These are phyloP conservation scores for Fragosphaeria purpurea DNA, from an alignment of 2,329 filamentous ascomycete genomes.

Conservation along the genomic window DNA sequence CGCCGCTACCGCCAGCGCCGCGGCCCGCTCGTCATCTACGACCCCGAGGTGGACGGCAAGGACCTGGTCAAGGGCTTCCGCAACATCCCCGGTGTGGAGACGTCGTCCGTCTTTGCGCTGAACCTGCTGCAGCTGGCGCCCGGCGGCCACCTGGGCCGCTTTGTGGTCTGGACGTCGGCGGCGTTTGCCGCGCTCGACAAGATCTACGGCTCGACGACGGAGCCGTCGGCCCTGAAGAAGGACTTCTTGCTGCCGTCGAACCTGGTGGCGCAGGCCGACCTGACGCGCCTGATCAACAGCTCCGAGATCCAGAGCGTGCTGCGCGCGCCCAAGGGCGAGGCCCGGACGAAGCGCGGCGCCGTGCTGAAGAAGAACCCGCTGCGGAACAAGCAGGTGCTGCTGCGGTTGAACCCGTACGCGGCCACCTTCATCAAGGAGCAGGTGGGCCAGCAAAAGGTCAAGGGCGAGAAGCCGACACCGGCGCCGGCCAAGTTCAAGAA, in stretches of 20 bases:
- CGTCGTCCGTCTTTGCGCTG: conserved; percentile 80
- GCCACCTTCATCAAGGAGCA: conserved; percentile 80
- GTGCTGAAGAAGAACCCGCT: conserved; percentile 99
- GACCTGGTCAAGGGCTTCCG: conserved; percentile 90
- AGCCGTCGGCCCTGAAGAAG: conserved; percentile 89
- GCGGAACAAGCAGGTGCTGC: conserved; percentile 95
- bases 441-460: conserved; percentile 57
- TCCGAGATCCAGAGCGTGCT: conserved; percentile 96
- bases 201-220: conserved; percentile 91
- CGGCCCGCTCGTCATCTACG: conserved; percentile 95
- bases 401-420: conserved; percentile 98
- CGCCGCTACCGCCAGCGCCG: conserved; percentile 96
- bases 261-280: conserved; percentile 87
- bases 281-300: conserved; percentile 97
- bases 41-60: conserved; percentile 90
- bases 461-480: conserved; percentile 16
- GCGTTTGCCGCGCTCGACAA: conserved; percentile 94
- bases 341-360: conserved; percentile 76
- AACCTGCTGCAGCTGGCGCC: conserved; percentile 99
- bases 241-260: conserved; percentile 96
- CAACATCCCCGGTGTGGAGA: conserved; percentile 98
- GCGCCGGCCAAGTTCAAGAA: conserved; percentile 17
- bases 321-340: conserved; percentile 79
- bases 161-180: conserved; percentile 97
- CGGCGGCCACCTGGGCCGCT: conserved; percentile 96